Conservation (phyloP, 208 protist species). For the Leishmania amazonensis region DNA sequence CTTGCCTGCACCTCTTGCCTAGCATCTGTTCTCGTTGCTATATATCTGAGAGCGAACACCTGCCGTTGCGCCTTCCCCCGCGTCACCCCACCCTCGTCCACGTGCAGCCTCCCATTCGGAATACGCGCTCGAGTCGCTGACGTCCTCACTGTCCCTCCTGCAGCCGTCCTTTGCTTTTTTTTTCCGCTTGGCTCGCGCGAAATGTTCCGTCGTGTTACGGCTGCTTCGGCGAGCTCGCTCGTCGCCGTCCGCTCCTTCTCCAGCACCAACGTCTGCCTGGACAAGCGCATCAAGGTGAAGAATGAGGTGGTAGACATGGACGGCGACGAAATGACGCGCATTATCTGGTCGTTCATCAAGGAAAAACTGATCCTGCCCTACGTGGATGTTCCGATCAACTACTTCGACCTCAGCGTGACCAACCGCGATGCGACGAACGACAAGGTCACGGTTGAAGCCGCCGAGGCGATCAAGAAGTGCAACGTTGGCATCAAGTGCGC, state of each 20-base stretch:
- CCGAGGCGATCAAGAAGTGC: slow-evolving; percentile 93
- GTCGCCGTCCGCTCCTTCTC: slow-evolving; percentile 41
- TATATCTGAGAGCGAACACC: background rate
- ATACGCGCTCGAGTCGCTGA: background rate
- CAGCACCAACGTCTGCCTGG: slow-evolving; percentile 51
- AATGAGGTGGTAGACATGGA: slow-evolving; percentile 97
- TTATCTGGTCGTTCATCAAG: slow-evolving; percentile 98
- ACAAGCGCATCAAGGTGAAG: slow-evolving; percentile 85
- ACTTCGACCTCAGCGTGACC: slow-evolving; percentile 96
- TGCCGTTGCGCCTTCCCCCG: background rate
- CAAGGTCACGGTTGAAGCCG: slow-evolving; percentile 95
- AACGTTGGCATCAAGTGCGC: slow-evolving; percentile 99
- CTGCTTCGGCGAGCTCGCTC: slow-evolving; percentile 26
- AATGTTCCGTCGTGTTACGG: slow-evolving; percentile 65
- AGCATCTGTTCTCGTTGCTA: no score
- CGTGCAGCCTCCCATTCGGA: background rate
- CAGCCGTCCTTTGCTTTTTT: slow-evolving; percentile 1
- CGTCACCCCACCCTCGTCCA: background rate
- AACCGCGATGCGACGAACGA: slow-evolving; percentile 95
- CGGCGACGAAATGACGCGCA: slow-evolving; percentile 98
- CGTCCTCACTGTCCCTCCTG: background rate
- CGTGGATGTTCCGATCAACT: slow-evolving; percentile 96
- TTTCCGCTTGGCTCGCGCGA: background rate
- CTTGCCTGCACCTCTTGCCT: background rate
- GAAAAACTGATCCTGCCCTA: slow-evolving; percentile 97